Evolutionary conservation across 2,329 filamentous ascomycete genomes (phyloP).

Genomic region (Botrytis cinerea): DNA sequence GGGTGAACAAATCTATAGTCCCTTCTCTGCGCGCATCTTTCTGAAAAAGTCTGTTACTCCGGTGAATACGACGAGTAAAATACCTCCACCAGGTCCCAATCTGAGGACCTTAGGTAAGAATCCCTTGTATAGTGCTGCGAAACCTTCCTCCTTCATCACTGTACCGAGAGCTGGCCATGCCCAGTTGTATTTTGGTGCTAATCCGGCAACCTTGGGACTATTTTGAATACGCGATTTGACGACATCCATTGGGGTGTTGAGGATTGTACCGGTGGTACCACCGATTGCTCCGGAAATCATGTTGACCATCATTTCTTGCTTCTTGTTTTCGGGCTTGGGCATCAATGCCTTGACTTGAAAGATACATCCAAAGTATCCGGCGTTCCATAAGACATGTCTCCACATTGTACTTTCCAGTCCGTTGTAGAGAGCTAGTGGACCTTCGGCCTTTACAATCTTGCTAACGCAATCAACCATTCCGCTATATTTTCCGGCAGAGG

Average conservation of each 20-base stretch:
- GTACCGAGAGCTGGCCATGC: conserved; percentile 84
- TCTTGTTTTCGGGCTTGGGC: conserved; percentile 79
- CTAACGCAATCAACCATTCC: conserved; percentile 77
- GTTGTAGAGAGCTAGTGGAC: conserved; percentile 88
- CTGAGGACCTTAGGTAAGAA: conserved; percentile 93
- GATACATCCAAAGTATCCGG: conserved; percentile 97
- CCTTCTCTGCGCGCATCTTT: conserved; percentile 48
- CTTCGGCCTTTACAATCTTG: conserved; percentile 84
- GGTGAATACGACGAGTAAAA: conserved; percentile 84
- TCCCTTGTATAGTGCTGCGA: conserved; percentile 91
- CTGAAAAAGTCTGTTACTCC: conserved; percentile 92
- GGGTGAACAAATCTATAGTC: not conserved
- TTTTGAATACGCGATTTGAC: conserved; percentile 99
- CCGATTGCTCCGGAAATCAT: conserved; percentile 83
- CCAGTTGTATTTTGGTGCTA: conserved; percentile 96
- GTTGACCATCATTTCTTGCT: conserved; percentile 80
- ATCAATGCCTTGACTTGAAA: conserved; percentile 90
- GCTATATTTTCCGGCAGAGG: conserved; percentile 83
- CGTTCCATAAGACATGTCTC: conserved; percentile 93
- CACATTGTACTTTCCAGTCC: conserved; percentile 95
- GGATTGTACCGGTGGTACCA: conserved; percentile 84
- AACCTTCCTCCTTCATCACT: conserved; percentile 91
- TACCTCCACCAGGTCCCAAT: conserved; percentile 63
- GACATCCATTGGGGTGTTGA: conserved; percentile 96
- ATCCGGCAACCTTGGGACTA: conserved; percentile 77